Evolutionary conservation across 306 rosid genomes (phyloP).

Genomic region (Prunus davidiana): DNA sequence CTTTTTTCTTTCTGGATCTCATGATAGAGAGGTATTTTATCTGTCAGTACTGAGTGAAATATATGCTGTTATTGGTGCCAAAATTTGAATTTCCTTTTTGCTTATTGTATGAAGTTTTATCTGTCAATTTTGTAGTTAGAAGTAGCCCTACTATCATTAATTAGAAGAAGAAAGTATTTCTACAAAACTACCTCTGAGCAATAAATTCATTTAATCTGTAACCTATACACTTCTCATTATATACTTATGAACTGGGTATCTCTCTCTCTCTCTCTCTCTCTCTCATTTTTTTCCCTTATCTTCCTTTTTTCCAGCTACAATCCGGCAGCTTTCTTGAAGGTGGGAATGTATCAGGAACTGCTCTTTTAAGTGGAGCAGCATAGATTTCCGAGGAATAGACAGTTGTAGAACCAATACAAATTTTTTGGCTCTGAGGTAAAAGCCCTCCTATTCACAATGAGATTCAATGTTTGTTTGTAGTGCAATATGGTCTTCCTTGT

Average conservation of each 20-base stretch:
- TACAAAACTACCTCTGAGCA: background rate
- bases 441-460: background rate
- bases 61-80: background rate
- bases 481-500: background rate
- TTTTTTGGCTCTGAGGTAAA: conserved; percentile 16
- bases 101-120: background rate
- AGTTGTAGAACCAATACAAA: conserved; percentile 4
- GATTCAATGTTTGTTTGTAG: background rate
- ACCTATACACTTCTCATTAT: background rate
- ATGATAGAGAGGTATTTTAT: conserved; percentile 58
- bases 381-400: conserved; percentile 20
- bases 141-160: background rate
- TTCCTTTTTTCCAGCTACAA: conserved; percentile 48
- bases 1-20: conserved; percentile 60
- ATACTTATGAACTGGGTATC: background rate
- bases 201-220: background rate
- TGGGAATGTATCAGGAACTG: conserved; percentile 43
- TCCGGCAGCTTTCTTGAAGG: conserved; percentile 63
- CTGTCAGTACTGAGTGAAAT: background rate
- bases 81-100: background rate
- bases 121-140: background rate
- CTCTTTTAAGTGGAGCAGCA: conserved; percentile 39
- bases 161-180: background rate
- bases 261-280: background rate
- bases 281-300: conserved; percentile 11